These are phyloP conservation scores for Colletotrichum truncatum DNA, from an alignment of 2,329 filamentous ascomycete genomes.

Conservation along the genomic window DNA sequence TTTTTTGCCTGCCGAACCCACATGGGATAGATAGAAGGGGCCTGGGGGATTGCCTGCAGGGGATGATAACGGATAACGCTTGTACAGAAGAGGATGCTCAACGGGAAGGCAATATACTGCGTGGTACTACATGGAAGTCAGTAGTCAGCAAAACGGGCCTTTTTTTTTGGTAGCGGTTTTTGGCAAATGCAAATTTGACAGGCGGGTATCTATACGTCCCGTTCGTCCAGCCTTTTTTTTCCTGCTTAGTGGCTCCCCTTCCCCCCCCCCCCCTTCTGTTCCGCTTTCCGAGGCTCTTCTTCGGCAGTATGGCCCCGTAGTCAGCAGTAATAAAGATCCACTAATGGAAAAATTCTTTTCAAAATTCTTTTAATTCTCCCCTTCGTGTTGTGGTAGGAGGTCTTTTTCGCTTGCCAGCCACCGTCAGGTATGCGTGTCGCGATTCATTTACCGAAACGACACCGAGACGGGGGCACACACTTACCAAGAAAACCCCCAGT, in stretches of 20 bases:
- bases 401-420: too few relatives aligned
- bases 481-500: neutral
- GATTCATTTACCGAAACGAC: slow-evolving; percentile 15
- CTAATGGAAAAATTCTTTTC: too few relatives aligned
- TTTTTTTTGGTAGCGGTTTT: too few relatives aligned
- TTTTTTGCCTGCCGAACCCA: neutral
- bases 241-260: neutral
- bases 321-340: too few relatives aligned
- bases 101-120: neutral
- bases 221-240: neutral
- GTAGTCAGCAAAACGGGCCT: slow-evolving; percentile 6
- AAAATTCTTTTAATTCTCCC: neutral
- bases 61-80: neutral
- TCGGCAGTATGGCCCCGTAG: slow-evolving; percentile 19
- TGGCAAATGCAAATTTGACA: neutral
- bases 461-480: slow-evolving; percentile 4
- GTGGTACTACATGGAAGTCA: too few relatives aligned
- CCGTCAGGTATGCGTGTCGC: neutral
- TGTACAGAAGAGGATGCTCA: neutral
- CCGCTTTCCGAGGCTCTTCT: slow-evolving; percentile 6
- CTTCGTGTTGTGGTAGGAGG: too few relatives aligned
- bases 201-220: neutral
- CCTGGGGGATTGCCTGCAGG: neutral
- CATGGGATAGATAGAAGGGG: neutral
- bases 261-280: too few relatives aligned